A percentile compares a stretch with the other conserved stretches of the same genome.
Conservation (phyloP, 73 alveolate species). For the Paramecium sonneborni region DNA sequence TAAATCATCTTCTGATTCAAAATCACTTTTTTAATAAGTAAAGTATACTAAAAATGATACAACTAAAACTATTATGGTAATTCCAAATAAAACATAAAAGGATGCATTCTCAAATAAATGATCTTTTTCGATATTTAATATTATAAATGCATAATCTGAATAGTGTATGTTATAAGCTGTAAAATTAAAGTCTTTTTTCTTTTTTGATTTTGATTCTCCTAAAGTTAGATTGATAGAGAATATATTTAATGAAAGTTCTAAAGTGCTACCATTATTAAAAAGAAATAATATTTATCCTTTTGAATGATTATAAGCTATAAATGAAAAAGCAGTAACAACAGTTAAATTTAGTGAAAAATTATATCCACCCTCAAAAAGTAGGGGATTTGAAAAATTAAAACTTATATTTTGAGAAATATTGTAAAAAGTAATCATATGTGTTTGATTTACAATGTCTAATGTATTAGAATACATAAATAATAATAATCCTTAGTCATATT, state of each 20-base stretch:
- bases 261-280: background rate
- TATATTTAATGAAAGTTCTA: background rate
- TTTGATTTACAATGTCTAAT: too few relatives aligned
- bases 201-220: too few relatives aligned
- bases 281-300: background rate
- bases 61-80: background rate
- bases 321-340: background rate
- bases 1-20: background rate
- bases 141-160: background rate
- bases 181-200: too few relatives aligned
- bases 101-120: background rate
- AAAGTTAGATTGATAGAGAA: background rate
- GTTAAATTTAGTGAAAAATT: background rate
- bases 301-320: background rate
- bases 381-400: background rate
- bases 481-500: too few relatives aligned
- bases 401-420: background rate
- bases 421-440: background rate
- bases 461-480: background rate
- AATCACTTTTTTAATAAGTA: too few relatives aligned
- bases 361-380: background rate
- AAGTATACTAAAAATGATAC: background rate
- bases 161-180: background rate
- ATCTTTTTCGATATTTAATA: too few relatives aligned
- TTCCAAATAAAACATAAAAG: background rate